A percentile compares a stretch with the other conserved stretches of the same genome.
Evolutionary conservation across 2,329 filamentous ascomycete species (phyloP).

Genomic region (Apiospora koreana): DNA sequence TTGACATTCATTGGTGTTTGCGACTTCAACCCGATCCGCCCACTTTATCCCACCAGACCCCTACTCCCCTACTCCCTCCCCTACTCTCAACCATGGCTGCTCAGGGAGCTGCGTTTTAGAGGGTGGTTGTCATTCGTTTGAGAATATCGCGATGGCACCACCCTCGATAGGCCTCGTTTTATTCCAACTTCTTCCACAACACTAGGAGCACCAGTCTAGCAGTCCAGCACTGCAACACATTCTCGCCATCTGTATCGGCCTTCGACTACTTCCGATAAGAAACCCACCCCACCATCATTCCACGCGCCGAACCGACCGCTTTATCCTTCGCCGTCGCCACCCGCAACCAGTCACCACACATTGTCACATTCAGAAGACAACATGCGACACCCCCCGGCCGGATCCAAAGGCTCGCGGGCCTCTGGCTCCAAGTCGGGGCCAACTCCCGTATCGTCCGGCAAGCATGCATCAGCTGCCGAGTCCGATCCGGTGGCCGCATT

Average conservation of each 20-base stretch:
- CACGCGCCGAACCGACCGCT: conserved; percentile 1
- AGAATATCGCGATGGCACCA: conserved; percentile 56
- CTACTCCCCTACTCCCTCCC: not conserved
- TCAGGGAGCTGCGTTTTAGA: conserved; percentile 52
- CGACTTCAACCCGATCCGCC: not conserved
- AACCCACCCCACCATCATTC: conserved; percentile 4
- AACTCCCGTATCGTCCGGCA: conserved; percentile 38
- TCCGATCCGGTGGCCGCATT: conserved; percentile 40
- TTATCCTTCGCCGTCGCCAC: not conserved
- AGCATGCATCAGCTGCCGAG: conserved; percentile 40
- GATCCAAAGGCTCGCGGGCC: not conserved
- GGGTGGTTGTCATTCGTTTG: conserved; percentile 50
- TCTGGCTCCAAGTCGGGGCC: conserved; percentile 17
- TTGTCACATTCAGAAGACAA: not conserved
- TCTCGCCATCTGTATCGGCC: not conserved
- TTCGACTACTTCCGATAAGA: not conserved
- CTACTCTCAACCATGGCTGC: conserved; percentile 24
- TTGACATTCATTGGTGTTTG: not conserved
- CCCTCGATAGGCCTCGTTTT: conserved; percentile 47
- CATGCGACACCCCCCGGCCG: conserved; percentile 1
- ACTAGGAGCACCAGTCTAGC: not conserved
- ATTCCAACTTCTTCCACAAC: conserved; percentile 21
- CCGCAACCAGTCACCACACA: not conserved
- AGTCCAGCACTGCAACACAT: not conserved
- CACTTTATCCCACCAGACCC: not conserved